These are phyloP conservation scores for Arabidopsis lyrata DNA, from an alignment of 441 rosid genomes.

Conservation along the genomic window DNA sequence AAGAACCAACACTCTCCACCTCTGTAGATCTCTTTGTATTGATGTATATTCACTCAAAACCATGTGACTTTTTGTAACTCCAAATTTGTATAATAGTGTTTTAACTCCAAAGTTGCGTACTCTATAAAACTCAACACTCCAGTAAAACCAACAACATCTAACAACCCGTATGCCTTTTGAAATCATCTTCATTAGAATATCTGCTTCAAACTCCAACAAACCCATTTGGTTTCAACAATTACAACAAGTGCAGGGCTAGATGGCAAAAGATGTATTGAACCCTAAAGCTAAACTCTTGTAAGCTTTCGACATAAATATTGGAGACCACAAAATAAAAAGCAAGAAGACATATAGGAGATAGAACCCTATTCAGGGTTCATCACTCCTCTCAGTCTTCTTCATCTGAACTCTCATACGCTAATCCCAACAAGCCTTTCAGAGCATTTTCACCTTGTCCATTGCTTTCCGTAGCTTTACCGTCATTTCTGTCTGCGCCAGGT, in stretches of 20 bases:
- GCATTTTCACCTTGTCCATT: constrained; percentile 49
- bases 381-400: constrained; percentile 59
- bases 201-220: constrained; percentile 35
- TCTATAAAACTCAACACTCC: background rate
- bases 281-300: constrained; percentile 38
- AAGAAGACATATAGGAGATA: constrained; percentile 9
- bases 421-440: constrained; percentile 73
- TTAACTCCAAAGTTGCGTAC: constrained; percentile 5
- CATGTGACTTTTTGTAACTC: constrained; percentile 36
- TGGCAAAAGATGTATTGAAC: constrained; percentile 32
- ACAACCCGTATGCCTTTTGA: background rate
- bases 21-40: constrained; percentile 31
- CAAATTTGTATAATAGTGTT: background rate
- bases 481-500: constrained; percentile 21
- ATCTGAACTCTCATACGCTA: constrained; percentile 89
- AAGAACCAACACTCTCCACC: constrained; percentile 15
- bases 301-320: constrained; percentile 23
- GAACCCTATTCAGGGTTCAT: constrained; percentile 5
- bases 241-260: constrained; percentile 38
- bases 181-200: constrained; percentile 30
- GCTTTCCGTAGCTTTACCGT: constrained; percentile 31
- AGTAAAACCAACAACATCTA: background rate
- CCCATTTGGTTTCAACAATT: constrained; percentile 42
- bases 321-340: constrained; percentile 24
- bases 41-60: constrained; percentile 34